Conservation (phyloP, 2,329 filamentous ascomycete species). For the Ampelomyces quisqualis region DNA sequence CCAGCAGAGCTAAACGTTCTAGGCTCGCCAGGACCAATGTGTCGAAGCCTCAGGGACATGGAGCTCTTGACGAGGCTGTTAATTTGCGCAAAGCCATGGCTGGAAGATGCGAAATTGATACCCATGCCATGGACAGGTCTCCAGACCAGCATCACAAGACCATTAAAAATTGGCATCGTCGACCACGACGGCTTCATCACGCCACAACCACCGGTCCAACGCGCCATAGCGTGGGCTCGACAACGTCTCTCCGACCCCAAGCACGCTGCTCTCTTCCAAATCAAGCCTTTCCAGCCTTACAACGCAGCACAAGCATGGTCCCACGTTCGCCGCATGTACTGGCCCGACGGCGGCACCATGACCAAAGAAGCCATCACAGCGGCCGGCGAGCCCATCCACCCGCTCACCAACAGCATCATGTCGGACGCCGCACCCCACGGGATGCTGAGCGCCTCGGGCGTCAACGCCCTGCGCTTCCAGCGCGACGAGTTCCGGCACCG, state of each 20-base stretch:
- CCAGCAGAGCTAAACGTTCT: constrained; percentile 21
- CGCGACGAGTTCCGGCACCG: constrained; percentile 16
- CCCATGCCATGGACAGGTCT: constrained; percentile 24
- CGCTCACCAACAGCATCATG: constrained; percentile 42
- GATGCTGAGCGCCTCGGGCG: constrained; percentile 12
- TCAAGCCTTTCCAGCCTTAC: constrained; percentile 43
- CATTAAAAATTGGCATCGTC: constrained; percentile 50
- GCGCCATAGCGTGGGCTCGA: constrained; percentile 42
- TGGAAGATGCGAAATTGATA: constrained; percentile 18
- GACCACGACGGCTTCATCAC: constrained; percentile 42
- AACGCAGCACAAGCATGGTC: constrained; percentile 31
- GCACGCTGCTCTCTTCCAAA: constrained; percentile 19
- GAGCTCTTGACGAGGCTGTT: constrained; percentile 17
- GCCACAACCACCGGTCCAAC: constrained; percentile 44
- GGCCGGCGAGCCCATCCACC: constrained; percentile 49
- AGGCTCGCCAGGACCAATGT: constrained; percentile 17
- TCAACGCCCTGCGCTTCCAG: constrained; percentile 10
- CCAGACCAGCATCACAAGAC: constrained; percentile 12
- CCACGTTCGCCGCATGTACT: constrained; percentile 48
- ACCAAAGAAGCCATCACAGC: constrained; percentile 38
- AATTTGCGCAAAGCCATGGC: constrained; percentile 13
- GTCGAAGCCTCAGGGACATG: constrained; percentile 18
- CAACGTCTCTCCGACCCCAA: constrained; percentile 10
- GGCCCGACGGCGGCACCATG: constrained; percentile 47
- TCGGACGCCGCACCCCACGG: constrained; percentile 9